These are phyloP conservation scores for Mytilinidion resinicola DNA, from an alignment of 495 filamentous ascomycete genomes.

Conservation along the genomic window DNA sequence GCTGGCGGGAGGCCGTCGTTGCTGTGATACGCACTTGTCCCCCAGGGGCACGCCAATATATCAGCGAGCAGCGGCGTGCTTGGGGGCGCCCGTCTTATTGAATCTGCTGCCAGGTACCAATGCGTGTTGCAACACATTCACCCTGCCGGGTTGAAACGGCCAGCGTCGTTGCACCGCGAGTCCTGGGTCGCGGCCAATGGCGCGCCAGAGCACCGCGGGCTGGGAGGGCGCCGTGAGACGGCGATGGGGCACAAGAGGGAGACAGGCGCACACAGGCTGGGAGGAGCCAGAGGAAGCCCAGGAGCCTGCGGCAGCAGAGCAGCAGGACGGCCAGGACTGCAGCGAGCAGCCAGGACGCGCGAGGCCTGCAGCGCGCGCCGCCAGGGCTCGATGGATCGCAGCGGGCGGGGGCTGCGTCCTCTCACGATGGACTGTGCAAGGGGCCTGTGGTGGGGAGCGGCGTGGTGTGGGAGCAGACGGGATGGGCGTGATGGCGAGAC, in stretches of 20 bases:
- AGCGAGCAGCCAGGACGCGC: not conserved
- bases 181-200: constrained; percentile 23
- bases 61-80: constrained; percentile 20
- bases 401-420: too few relatives aligned
- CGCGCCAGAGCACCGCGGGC: constrained; percentile 31
- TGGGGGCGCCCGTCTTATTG: constrained; percentile 6
- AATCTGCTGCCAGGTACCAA: constrained; percentile 28
- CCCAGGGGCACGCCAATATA: constrained; percentile 29
- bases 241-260: constrained; percentile 23
- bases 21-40: constrained; percentile 19
- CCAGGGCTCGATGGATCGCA: too few relatives aligned
- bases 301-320: not conserved
- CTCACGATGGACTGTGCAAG: too few relatives aligned
- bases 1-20: constrained; percentile 15
- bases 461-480: too few relatives aligned
- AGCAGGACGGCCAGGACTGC: constrained; percentile 16
- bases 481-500: too few relatives aligned
- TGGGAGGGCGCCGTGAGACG: constrained; percentile 18
- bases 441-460: too few relatives aligned
- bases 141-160: constrained; percentile 27
- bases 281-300: constrained; percentile 22
- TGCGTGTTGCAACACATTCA: constrained; percentile 21
- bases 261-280: constrained; percentile 8
- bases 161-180: constrained; percentile 23
- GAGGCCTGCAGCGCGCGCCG: not conserved